Evolutionary conservation across 768 basidiomycete species (phyloP), one percentile per base, ranked within the genome.

Genomic region (Infundibulicybe gibba): DNA sequence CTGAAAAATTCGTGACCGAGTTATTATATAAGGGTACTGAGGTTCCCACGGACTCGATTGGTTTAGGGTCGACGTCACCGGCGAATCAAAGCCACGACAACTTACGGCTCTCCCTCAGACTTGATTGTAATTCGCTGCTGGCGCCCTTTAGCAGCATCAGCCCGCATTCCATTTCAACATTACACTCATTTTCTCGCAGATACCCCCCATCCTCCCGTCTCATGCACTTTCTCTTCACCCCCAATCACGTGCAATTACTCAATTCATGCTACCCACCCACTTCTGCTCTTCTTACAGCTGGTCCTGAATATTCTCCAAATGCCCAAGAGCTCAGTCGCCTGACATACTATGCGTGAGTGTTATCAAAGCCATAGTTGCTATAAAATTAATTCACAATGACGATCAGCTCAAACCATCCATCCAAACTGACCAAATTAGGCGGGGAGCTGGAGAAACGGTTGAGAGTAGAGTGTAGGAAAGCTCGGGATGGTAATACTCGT

Each of bases 201-300:
- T 38, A 14, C 10, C 40, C 19, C 16, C 40, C 19, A 14, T 34
- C 45, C 51, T 32, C 43, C 37, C 15, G 25, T 37, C 31, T 42
- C 41, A 89, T 90, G 87, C 81, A 83, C 63, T 63, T 83, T 50
- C 65, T 81, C 57, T 90, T 92, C 68, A 85, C 85, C 47, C 84
- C 90, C 51, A 81, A 87, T 69, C 90, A 93, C 71, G 79, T 91
- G 57, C 80, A 83, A 56, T 82, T 93, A 50, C 79, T 94, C 61
- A 80, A 81, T 45, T 81, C 90, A 32, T 94, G 91, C 64, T 95
- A 94, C 61, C 93, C 93, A 13, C 80, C 89, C 6, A 70, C 82
- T 37, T 83, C 90, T 44, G 74, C 82, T 5, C 75, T 94, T 31
- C 69, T 84, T 44, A 81, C 86, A 14, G 76, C 89, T 16, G 88